phyloP scores from a whole-genome alignment of 208 protist genomes.

The Wallacemonas rigidus region DNA sequence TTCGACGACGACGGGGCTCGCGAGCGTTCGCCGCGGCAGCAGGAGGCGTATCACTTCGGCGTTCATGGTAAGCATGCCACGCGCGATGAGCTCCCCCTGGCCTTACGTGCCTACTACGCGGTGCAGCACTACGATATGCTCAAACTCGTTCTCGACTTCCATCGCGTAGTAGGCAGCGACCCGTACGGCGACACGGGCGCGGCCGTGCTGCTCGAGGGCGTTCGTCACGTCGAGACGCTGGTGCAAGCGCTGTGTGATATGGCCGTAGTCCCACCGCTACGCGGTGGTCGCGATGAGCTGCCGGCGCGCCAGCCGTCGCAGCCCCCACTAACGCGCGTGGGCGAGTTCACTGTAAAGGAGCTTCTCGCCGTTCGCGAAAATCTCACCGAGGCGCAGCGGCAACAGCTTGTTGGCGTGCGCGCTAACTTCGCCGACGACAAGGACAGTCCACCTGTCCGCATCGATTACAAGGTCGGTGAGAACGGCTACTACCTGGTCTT shows the following conservation, averaged over 20 bases:
- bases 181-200: constrained; percentile 28
- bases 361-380: constrained; percentile 29
- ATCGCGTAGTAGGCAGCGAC: constrained; percentile 33
- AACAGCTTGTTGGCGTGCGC: constrained; percentile 31
- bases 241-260: constrained; percentile 23
- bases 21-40: not conserved
- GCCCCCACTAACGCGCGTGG: constrained; percentile 16
- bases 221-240: constrained; percentile 27
- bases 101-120: constrained; percentile 51
- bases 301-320: not conserved
- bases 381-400: constrained; percentile 18
- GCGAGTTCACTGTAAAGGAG: constrained; percentile 19
- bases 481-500: constrained; percentile 58
- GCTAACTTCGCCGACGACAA: constrained; percentile 19
- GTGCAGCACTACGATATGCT: constrained; percentile 56
- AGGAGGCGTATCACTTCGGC: constrained; percentile 6
- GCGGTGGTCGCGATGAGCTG: not conserved
- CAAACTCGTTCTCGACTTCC: constrained; percentile 37
- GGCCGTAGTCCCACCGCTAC: not conserved
- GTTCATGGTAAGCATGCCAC: constrained; percentile 4
- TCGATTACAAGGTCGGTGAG: constrained; percentile 43
- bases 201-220: constrained; percentile 23
- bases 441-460: constrained; percentile 12
- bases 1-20: not conserved
- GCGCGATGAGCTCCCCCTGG: constrained; percentile 45